Evolutionary conservation across 352 stramenopile genomes (phyloP).

Genomic region (Pythium coloratum): DNA sequence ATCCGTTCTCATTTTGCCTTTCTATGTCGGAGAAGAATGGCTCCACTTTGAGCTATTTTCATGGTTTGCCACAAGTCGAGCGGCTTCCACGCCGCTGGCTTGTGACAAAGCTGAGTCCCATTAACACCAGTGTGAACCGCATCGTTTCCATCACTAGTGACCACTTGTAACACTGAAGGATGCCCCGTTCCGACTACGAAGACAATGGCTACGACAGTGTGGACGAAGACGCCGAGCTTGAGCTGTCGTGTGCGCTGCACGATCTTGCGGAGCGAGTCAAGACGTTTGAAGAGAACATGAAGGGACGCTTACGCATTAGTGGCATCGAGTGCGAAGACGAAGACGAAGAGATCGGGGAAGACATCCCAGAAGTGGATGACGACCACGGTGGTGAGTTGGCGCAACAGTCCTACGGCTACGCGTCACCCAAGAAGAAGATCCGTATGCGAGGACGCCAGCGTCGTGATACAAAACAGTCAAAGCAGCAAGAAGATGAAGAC

Average conservation of each 20-base stretch:
- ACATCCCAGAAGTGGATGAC: conserved; percentile 55
- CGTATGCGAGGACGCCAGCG: conserved; percentile 11
- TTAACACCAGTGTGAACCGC: background rate
- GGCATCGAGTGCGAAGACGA: conserved; percentile 34
- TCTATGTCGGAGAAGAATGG: background rate
- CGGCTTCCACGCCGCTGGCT: background rate
- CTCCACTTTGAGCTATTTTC: conserved; percentile 1
- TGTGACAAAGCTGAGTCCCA: background rate
- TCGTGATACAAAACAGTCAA: conserved; percentile 27
- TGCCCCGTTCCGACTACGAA: conserved; percentile 39
- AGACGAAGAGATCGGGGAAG: conserved; percentile 65
- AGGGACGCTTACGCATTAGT: conserved; percentile 40
- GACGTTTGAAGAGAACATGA: conserved; percentile 73
- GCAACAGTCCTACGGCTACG: conserved; percentile 19
- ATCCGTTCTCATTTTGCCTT: background rate
- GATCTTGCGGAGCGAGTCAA: conserved; percentile 66
- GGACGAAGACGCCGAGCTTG: conserved; percentile 71
- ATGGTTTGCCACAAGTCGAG: background rate
- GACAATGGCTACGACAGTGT: conserved; percentile 47
- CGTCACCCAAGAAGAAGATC: conserved; percentile 33
- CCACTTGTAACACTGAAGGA: background rate
- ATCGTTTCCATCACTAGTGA: background rate
- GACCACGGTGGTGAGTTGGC: background rate
- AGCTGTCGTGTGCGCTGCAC: conserved; percentile 74
- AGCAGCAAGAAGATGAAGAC: conserved; percentile 35